Evolutionary conservation across 345 rosid genomes (phyloP), one percentile per base, ranked within the genome.

Genomic region (Dovyalis caffra): DNA sequence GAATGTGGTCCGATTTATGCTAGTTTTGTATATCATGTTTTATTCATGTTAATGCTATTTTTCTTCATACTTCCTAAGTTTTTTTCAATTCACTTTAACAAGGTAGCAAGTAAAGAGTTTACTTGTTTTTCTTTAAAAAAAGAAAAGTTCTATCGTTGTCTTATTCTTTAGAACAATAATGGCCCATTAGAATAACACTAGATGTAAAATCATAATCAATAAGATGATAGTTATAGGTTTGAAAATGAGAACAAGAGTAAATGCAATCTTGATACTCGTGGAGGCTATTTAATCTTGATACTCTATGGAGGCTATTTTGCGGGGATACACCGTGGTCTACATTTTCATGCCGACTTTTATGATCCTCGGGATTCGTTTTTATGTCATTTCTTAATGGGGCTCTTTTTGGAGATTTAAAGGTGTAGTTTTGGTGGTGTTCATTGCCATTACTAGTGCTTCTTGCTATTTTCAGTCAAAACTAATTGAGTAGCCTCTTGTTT

Each of bases 321-420:
- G n/a, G n/a, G 97, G 97, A 8, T 95, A 95, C 83, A 87, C 90
- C 71, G 53, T 86, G 38, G 92, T 95, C 38, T 92, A 91, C 68
- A 88, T 95, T 29, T 92, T 89, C 83, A 92, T 95, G 97, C 97
- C 92, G 77, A 95, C 99, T 28, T 95, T 92, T 80, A 91, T 95
- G 97, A 91, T 95, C 65, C 99, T 94, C 0, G 95, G 97, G 78
- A 92, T 94, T 21, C n/a, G 89, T 92, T 77, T 95, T 95, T 78
- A 92, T 95, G 97, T 89, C 97, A 12, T 83, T 95, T 77, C 97
- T 95, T 78, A 97, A 97, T 64, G 99, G 97, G 77, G 87, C 97
- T 40, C 89, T 95, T 64, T 95, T 95, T 78, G 99, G 97, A 37
- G 94, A 37, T 76, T 85, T 69, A 90, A 86, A 87, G 97, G 97